These are phyloP conservation scores for Colletotrichum sansevieriae DNA, from an alignment of 2,329 filamentous ascomycete genomes.

Conservation along the genomic window DNA sequence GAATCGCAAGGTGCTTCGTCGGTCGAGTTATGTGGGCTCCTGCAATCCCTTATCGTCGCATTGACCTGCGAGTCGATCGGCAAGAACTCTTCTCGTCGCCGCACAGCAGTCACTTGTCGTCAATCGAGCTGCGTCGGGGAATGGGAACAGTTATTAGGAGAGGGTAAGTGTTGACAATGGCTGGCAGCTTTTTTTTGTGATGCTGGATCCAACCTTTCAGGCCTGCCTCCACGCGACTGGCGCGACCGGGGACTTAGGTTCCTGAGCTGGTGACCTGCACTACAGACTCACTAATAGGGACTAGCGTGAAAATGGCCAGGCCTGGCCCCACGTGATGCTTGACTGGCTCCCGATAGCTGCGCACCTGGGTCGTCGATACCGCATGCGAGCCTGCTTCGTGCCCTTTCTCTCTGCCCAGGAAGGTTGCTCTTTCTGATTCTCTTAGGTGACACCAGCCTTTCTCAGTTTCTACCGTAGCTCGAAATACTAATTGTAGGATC, in stretches of 20 bases:
- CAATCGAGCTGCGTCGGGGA: slow-evolving; percentile 6
- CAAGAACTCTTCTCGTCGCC: not conserved
- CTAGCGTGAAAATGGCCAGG: slow-evolving; percentile 33
- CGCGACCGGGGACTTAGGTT: slow-evolving; percentile 20
- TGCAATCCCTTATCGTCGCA: slow-evolving; percentile 29
- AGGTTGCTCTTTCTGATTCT: slow-evolving; percentile 14
- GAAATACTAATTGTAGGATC: not conserved
- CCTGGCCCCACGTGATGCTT: slow-evolving; percentile 39
- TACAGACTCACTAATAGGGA: slow-evolving; percentile 19
- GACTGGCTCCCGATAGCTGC: slow-evolving; percentile 27
- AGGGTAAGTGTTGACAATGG: slow-evolving; percentile 31
- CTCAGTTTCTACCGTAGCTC: slow-evolving; percentile 1
- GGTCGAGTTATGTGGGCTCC: slow-evolving; percentile 1
- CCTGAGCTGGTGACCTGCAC: slow-evolving; percentile 24
- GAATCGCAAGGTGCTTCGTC: slow-evolving; percentile 15
- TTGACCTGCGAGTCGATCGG: slow-evolving; percentile 30
- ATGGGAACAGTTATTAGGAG: slow-evolving; percentile 8
- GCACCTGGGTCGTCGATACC: slow-evolving; percentile 9
- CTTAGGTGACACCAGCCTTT: slow-evolving; percentile 24
- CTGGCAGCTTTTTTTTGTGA: slow-evolving; percentile 39
- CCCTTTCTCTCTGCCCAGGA: slow-evolving; percentile 21
- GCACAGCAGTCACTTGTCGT: not conserved
- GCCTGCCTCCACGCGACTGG: slow-evolving; percentile 40
- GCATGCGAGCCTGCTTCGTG: slow-evolving; percentile 24
- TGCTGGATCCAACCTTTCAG: slow-evolving; percentile 37